Evolutionary conservation across 495 filamentous ascomycete genomes (phyloP).

Genomic region (Trichoderma virens): DNA sequence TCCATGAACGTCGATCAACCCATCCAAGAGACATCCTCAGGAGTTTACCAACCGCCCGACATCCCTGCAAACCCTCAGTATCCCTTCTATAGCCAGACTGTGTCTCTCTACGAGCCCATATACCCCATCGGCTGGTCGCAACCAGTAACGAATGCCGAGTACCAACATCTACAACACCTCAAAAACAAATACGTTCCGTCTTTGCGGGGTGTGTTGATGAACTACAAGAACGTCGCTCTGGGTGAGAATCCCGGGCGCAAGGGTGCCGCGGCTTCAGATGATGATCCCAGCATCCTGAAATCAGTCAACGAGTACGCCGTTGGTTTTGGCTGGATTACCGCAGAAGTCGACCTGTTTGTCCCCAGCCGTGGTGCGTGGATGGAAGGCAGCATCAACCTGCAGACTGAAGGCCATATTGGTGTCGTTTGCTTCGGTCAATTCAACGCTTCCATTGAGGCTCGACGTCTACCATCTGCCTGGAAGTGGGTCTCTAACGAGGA

Average conservation of each 20-base stretch:
- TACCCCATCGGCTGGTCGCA: conserved; percentile 38
- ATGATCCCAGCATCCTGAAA: conserved; percentile 29
- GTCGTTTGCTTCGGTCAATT: conserved; percentile 43
- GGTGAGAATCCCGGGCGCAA: conserved; percentile 33
- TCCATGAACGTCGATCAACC: conserved; percentile 22
- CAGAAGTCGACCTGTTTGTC: conserved; percentile 36
- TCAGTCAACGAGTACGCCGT: conserved; percentile 39
- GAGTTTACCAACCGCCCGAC: conserved; percentile 13
- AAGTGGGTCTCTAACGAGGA: conserved; percentile 31
- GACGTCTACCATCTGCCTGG: conserved; percentile 37
- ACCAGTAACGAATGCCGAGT: conserved; percentile 33
- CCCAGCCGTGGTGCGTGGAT: conserved; percentile 40
- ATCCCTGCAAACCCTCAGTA: conserved; percentile 20
- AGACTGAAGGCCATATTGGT: conserved; percentile 41
- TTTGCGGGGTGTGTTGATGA: conserved; percentile 37
- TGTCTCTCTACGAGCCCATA: conserved; percentile 41
- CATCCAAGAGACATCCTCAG: conserved; percentile 3
- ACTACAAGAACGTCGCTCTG: conserved; percentile 38
- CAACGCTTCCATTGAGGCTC: conserved; percentile 43
- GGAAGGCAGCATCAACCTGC: conserved; percentile 40
- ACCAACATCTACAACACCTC: conserved; percentile 38
- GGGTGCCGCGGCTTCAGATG: conserved; percentile 25
- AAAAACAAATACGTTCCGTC: conserved; percentile 39
- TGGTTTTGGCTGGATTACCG: conserved; percentile 39
- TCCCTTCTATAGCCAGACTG: conserved; percentile 40